These are phyloP conservation scores for Anthoceros angustus DNA, from an alignment of 225 moss, liverwort and hornwort species.

Conservation along the genomic window DNA sequence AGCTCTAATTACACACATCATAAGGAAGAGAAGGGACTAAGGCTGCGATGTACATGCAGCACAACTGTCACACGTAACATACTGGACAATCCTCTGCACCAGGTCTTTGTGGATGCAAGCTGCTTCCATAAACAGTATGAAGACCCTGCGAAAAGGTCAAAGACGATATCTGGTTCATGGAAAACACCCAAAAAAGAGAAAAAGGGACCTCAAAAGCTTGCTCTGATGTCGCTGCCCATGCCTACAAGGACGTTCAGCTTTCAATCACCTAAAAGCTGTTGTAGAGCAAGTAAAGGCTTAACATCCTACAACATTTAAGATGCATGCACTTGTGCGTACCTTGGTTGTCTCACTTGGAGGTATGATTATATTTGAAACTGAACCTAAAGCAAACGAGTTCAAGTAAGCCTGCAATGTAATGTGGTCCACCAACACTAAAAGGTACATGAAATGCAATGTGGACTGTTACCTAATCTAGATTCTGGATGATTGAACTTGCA, in stretches of 20 bases:
- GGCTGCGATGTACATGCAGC: too few species aligned
- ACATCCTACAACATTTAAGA: too few species aligned
- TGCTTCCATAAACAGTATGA: too few species aligned
- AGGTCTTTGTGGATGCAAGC: constrained; percentile 67
- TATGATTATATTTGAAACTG: not conserved
- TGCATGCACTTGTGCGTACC: not conserved
- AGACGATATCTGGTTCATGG: too few species aligned
- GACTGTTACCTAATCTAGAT: constrained; percentile 24
- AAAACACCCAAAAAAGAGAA: too few species aligned
- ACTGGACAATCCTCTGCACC: constrained; percentile 77
- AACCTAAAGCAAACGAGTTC: not conserved
- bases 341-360: not conserved
- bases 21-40: not conserved
- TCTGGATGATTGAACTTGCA: constrained; percentile 96
- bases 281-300: too few species aligned
- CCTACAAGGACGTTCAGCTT: too few species aligned
- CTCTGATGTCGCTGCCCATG: too few species aligned
- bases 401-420: not conserved
- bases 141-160: too few species aligned
- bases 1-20: not conserved
- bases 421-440: not conserved
- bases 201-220: too few species aligned
- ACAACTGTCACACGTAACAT: constrained; percentile 11
- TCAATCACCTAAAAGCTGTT: too few species aligned
- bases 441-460: not conserved